Evolutionary conservation across 768 basidiomycete species (phyloP).

Genomic region (Amanita pseudoporphyria): DNA sequence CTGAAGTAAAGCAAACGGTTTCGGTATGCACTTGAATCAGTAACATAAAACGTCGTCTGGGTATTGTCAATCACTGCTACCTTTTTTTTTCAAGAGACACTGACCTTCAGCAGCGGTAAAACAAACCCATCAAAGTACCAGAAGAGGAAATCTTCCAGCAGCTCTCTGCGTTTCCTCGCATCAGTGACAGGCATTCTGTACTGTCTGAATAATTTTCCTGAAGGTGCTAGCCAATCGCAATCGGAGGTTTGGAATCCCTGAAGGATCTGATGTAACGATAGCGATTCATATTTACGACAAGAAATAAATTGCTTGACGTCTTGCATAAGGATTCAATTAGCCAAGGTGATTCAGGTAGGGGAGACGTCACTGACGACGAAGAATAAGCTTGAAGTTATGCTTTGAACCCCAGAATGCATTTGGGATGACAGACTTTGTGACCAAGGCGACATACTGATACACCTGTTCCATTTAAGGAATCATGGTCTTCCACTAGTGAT

Average conservation of each 20-base stretch:
- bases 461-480: conserved; percentile 35
- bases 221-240: conserved; percentile 71
- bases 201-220: conserved; percentile 27
- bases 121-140: conserved; percentile 93
- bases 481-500: not conserved
- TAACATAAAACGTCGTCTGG: conserved; percentile 90
- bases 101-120: conserved; percentile 66
- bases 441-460: conserved; percentile 49
- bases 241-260: conserved; percentile 68
- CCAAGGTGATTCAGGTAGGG: not conserved
- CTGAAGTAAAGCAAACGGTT: conserved; percentile 86
- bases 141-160: conserved; percentile 82
- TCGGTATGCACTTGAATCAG: conserved; percentile 79
- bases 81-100: conserved; percentile 11
- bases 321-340: conserved; percentile 18
- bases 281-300: conserved; percentile 71
- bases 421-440: conserved; percentile 66
- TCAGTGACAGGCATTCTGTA: conserved; percentile 54
- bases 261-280: conserved; percentile 65
- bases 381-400: conserved; percentile 50
- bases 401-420: conserved; percentile 70
- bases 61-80: not conserved
- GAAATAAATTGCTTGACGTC: conserved; percentile 69
- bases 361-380: conserved; percentile 36
- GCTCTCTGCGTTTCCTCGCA: conserved; percentile 62